A percentile compares a stretch with the other conserved stretches of the same genome.
phyloP scores from a whole-genome alignment of 2,329 filamentous ascomycete genomes.

The Acrodontium crateriforme region DNA sequence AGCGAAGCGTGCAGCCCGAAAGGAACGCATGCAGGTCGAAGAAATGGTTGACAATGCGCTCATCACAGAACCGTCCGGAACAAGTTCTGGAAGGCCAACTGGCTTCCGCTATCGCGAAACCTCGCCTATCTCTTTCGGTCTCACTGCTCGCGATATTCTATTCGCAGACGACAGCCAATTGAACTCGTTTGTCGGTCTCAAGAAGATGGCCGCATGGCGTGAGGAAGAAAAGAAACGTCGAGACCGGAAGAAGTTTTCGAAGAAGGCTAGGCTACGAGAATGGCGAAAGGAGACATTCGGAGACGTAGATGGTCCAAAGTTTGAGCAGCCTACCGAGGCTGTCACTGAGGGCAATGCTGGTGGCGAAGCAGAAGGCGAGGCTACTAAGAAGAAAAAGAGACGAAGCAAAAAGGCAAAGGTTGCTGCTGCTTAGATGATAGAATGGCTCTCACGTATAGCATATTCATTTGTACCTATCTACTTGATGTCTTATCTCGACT shows the following conservation, averaged over 20 bases:
- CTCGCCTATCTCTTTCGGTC: conserved; percentile 75
- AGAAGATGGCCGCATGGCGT: conserved; percentile 85
- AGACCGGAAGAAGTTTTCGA: conserved; percentile 77
- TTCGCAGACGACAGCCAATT: conserved; percentile 74
- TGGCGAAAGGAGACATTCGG: conserved; percentile 65
- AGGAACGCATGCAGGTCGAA: conserved; percentile 73
- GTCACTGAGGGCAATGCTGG: neutral
- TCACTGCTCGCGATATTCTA: conserved; percentile 81
- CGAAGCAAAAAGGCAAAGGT: neutral
- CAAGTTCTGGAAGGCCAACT: conserved; percentile 27
- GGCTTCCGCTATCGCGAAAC: conserved; percentile 89
- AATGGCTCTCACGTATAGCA: no score
- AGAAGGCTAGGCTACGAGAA: conserved; percentile 79
- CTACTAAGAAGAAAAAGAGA: neutral
- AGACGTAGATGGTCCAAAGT: conserved; percentile 36
- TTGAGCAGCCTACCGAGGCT: neutral
- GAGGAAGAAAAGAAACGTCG: conserved; percentile 78
- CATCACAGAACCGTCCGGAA: conserved; percentile 48
- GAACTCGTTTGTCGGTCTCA: conserved; percentile 83
- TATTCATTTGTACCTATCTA: no score
- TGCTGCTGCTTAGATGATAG: no score
- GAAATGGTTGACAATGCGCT: conserved; percentile 72
- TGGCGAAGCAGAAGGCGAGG: neutral
- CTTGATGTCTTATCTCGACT: no score
- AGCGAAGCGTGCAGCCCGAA: conserved; percentile 58